phyloP scores from a whole-genome alignment of 2,329 filamentous ascomycete genomes.

The Apiospora arundinis region DNA sequence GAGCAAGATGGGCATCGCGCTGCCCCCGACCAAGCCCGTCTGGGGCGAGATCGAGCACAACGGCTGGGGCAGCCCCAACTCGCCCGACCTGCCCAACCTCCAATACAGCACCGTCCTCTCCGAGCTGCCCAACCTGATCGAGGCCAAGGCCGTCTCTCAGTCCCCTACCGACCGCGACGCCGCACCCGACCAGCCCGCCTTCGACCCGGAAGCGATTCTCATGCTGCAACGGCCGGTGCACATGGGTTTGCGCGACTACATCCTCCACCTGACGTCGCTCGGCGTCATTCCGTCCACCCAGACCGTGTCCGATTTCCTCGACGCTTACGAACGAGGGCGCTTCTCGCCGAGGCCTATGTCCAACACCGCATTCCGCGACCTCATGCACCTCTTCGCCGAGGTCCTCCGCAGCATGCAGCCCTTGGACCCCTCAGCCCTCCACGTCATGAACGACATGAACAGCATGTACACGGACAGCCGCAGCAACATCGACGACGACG shows the following conservation, averaged over 20 bases:
- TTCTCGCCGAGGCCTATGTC: slow-evolving; percentile 76
- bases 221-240: slow-evolving; percentile 72
- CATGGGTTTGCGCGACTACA: slow-evolving; percentile 81
- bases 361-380: slow-evolving; percentile 72
- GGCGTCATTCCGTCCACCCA: slow-evolving; percentile 60
- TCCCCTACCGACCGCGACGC: slow-evolving; percentile 56
- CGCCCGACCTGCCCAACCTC: slow-evolving; percentile 76
- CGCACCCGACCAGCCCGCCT: slow-evolving; percentile 47
- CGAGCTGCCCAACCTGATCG: slow-evolving; percentile 88
- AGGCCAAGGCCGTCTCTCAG: slow-evolving; percentile 89
- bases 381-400: slow-evolving; percentile 87
- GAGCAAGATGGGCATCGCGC: slow-evolving; percentile 51
- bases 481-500: slow-evolving; percentile 46
- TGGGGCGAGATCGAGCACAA: slow-evolving; percentile 89
- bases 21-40: slow-evolving; percentile 57
- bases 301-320: slow-evolving; percentile 68
- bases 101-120: slow-evolving; percentile 82
- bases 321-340: slow-evolving; percentile 81
- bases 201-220: slow-evolving; percentile 72
- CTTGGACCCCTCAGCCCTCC: slow-evolving; percentile 61
- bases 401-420: slow-evolving; percentile 78
- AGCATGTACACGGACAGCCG: slow-evolving; percentile 29
- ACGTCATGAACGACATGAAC: slow-evolving; percentile 34
- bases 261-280: slow-evolving; percentile 72
- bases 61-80: slow-evolving; percentile 86